These are phyloP conservation scores for Malassezia psittaci DNA, from an alignment of 1,284 basidiomycete species.

Conservation along the genomic window DNA sequence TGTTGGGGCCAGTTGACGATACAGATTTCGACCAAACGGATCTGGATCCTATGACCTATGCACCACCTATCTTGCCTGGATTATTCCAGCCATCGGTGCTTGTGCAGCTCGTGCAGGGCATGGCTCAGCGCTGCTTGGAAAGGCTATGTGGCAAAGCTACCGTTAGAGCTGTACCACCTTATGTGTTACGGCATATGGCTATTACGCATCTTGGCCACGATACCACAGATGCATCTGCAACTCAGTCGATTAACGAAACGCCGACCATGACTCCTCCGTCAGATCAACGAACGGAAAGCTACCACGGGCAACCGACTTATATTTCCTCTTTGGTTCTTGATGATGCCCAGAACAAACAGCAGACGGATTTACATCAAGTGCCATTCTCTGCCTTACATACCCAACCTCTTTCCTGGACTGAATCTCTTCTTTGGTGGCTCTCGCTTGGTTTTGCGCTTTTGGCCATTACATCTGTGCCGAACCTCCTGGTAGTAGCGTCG, in stretches of 20 bases:
- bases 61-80: neutral
- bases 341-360: no score
- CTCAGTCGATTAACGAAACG: no score
- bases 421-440: neutral
- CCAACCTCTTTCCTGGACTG: no score
- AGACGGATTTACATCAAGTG: no score
- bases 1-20: neutral
- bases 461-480: neutral
- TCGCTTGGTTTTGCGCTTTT: conserved; percentile 11
- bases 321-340: no score
- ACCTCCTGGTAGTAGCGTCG: conserved; percentile 1
- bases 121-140: conserved; percentile 7
- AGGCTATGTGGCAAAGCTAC: no score
- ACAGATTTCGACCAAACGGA: neutral
- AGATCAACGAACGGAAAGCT: no score
- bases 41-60: neutral
- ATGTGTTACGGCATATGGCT: neutral
- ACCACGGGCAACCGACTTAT: no score
- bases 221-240: no score
- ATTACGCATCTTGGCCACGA: neutral
- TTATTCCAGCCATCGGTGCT: conserved; percentile 9
- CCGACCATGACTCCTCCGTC: no score
- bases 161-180: neutral
- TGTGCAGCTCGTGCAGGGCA: conserved; percentile 12
- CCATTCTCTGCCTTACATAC: no score